These are phyloP conservation scores for Simmondsia chinensis DNA, from an alignment of 148 eudicot genomes.

Conservation along the genomic window DNA sequence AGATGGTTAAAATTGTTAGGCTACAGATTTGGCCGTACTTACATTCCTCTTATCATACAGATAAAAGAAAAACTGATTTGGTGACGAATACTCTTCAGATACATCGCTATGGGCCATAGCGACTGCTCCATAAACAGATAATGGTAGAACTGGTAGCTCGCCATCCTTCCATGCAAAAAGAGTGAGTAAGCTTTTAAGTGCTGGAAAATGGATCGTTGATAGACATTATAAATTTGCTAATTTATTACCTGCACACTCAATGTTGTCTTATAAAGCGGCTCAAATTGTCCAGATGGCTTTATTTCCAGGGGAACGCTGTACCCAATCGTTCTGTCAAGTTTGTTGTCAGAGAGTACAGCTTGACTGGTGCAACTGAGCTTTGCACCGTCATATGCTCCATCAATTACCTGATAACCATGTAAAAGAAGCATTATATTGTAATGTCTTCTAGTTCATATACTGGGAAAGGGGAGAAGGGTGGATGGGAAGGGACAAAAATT, in stretches of 20 bases:
- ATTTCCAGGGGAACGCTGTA: constrained; percentile 76
- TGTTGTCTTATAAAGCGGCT: constrained; percentile 80
- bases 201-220: neutral
- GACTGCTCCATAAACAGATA: constrained; percentile 93
- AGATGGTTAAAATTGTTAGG: neutral
- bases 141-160: constrained; percentile 91
- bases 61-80: constrained; percentile 92
- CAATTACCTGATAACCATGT: constrained; percentile 51
- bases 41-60: constrained; percentile 86
- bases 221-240: neutral
- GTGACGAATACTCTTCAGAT: constrained; percentile 84
- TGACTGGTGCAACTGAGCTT: constrained; percentile 59
- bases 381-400: constrained; percentile 79
- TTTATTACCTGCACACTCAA: constrained; percentile 86
- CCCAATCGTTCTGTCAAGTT: constrained; percentile 41
- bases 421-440: too few species aligned
- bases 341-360: constrained; percentile 77
- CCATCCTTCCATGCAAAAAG: constrained; percentile 55
- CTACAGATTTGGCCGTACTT: constrained; percentile 22
- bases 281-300: constrained; percentile 93
- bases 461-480: too few species aligned
- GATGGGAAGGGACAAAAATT: too few species aligned
- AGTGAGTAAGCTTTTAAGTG: neutral
- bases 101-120: constrained; percentile 90
- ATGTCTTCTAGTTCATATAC: too few species aligned